phyloP scores from a whole-genome alignment of 2,329 filamentous ascomycete genomes.

The Escovopsis sp. region DNA sequence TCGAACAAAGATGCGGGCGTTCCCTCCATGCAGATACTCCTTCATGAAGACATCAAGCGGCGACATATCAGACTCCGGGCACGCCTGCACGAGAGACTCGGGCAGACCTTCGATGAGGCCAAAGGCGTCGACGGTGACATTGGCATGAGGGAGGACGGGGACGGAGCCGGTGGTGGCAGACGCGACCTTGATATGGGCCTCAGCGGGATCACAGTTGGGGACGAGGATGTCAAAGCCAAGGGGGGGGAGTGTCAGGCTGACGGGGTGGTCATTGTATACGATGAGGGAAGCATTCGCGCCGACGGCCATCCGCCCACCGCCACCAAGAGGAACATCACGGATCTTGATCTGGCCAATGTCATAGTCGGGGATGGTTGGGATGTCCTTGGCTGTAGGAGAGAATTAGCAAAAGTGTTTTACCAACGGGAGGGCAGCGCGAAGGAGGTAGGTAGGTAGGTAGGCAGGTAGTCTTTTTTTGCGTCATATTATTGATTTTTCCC shows the following conservation, averaged over 20 bases:
- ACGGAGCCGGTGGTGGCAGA: conserved; percentile 56
- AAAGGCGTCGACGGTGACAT: conserved; percentile 54
- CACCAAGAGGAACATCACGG: conserved; percentile 46
- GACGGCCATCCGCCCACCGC: conserved; percentile 47
- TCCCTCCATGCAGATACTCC: conserved; percentile 66
- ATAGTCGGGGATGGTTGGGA: conserved; percentile 68
- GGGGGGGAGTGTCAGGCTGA: conserved; percentile 62
- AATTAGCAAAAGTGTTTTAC: conserved; percentile 14
- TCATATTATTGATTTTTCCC: conserved; percentile 36
- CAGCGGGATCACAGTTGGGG: conserved; percentile 58
- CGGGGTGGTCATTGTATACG: conserved; percentile 61
- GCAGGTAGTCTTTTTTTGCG: conserved; percentile 5
- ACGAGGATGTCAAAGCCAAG: conserved; percentile 77
- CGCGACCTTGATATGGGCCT: conserved; percentile 65
- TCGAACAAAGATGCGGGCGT: conserved; percentile 68
- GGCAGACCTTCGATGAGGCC: conserved; percentile 63
- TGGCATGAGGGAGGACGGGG: conserved; percentile 50
- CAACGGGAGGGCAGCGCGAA: conserved; percentile 1
- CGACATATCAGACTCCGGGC: conserved; percentile 63
- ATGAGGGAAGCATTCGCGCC: conserved; percentile 64
- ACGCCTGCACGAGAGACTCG: conserved; percentile 53
- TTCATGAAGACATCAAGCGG: conserved; percentile 72
- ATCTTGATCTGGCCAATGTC: conserved; percentile 71
- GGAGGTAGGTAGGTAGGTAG: conserved; percentile 6
- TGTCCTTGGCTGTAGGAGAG: conserved; percentile 40